Conservation (phyloP, 768 basidiomycete species). For the Suillus luteus region DNA sequence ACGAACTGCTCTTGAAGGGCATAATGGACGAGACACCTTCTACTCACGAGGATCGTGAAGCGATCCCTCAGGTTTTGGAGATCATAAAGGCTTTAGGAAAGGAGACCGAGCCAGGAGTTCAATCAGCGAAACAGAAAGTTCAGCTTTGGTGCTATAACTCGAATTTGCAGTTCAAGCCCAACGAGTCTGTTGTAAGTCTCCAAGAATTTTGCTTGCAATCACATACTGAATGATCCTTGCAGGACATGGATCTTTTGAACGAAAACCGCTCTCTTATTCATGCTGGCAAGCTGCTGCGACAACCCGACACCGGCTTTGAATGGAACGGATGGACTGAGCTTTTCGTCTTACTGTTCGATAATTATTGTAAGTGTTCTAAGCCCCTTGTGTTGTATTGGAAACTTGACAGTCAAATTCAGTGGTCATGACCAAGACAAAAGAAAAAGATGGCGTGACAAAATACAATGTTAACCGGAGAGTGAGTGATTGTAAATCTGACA, state of each 20-base stretch:
- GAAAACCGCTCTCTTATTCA: slow-evolving; percentile 83
- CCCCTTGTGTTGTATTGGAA: slow-evolving; percentile 9
- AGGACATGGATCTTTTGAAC: slow-evolving; percentile 90
- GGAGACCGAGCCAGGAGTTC: slow-evolving; percentile 85
- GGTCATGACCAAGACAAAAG: slow-evolving; percentile 85
- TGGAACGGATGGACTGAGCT: slow-evolving; percentile 92
- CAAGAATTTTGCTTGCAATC: background rate
- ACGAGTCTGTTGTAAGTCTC: slow-evolving; percentile 60
- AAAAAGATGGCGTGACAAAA: slow-evolving; percentile 71
- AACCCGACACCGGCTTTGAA: slow-evolving; percentile 86
- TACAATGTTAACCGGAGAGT: slow-evolving; percentile 84
- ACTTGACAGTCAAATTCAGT: slow-evolving; percentile 46
- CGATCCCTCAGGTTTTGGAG: slow-evolving; percentile 85
- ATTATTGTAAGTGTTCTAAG: slow-evolving; percentile 69
- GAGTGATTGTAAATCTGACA: slow-evolving; percentile 26
- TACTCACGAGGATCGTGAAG: slow-evolving; percentile 78
- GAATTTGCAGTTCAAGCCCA: slow-evolving; percentile 76
- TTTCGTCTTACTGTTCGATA: slow-evolving; percentile 90
- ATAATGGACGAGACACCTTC: slow-evolving; percentile 76
- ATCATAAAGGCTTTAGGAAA: slow-evolving; percentile 85
- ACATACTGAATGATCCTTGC: slow-evolving; percentile 9
- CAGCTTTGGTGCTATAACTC: slow-evolving; percentile 86
- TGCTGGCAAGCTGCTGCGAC: slow-evolving; percentile 79
- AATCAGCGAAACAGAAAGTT: slow-evolving; percentile 84
- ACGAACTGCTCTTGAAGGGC: slow-evolving; percentile 79